Percentiles rank a stretch among this genome's conserved stretches.
Conservation (phyloP, 106 monocot genomes). For the Acorus calamus region DNA sequence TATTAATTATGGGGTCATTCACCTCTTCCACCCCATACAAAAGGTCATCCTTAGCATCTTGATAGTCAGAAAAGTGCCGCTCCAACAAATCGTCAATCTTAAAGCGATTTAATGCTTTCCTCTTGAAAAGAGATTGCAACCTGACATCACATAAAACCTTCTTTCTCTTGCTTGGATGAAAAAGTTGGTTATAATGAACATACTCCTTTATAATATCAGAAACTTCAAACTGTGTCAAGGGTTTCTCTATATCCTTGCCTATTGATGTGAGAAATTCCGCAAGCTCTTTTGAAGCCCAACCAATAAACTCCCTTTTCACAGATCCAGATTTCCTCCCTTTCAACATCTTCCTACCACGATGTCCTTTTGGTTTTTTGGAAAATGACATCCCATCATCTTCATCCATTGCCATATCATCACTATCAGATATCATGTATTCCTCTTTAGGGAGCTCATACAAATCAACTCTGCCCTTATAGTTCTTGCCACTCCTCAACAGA, state of each 20-base stretch:
- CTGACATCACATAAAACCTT: conserved; percentile 58
- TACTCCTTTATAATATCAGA: conserved; percentile 57
- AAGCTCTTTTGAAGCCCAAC: conserved; percentile 51
- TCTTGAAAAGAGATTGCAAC: conserved; percentile 50
- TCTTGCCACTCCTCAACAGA: conserved; percentile 32
- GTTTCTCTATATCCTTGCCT: not conserved
- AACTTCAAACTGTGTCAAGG: conserved; percentile 41
- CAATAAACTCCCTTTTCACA: conserved; percentile 34
- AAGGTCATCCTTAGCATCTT: conserved; percentile 18
- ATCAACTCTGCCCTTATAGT: conserved; percentile 11
- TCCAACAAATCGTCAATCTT: conserved; percentile 48
- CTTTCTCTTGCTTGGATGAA: conserved; percentile 39
- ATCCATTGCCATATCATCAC: not conserved
- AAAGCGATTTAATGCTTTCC: conserved; percentile 38
- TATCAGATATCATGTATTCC: conserved; percentile 17
- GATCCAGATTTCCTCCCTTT: conserved; percentile 23
- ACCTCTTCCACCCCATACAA: conserved; percentile 32
- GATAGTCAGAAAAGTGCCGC: conserved; percentile 47
- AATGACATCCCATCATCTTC: conserved; percentile 7
- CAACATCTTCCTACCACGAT: conserved; percentile 11
- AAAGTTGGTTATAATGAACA: conserved; percentile 48
- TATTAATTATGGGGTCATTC: conserved; percentile 8
- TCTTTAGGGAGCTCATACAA: conserved; percentile 22
- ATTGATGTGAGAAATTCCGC: too few relatives aligned
- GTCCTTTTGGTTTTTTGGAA: conserved; percentile 9